Conservation (phyloP, 2,329 filamentous ascomycete species). For the Xylogone sp. region DNA sequence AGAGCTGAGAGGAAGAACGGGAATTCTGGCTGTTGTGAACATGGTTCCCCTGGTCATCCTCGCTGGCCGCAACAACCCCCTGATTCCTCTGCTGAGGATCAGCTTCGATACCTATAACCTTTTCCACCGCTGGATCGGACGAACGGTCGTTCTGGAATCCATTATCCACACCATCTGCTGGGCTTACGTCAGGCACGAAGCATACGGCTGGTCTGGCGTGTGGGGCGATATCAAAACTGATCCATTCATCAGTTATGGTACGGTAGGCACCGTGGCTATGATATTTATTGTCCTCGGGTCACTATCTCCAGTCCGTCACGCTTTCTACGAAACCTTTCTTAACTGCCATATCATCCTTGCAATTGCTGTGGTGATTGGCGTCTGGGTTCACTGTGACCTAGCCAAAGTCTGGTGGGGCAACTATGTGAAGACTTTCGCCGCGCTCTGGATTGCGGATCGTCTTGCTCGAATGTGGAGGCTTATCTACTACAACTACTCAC, state of each 20-base stretch:
- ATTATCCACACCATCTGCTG: slow-evolving; percentile 70
- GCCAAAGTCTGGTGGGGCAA: slow-evolving; percentile 62
- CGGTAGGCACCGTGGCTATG: slow-evolving; percentile 58
- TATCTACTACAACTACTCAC: slow-evolving; percentile 58
- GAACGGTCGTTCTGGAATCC: slow-evolving; percentile 67
- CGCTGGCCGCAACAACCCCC: slow-evolving; percentile 87
- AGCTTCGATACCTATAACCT: slow-evolving; percentile 97
- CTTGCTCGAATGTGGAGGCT: slow-evolving; percentile 59
- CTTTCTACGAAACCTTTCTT: slow-evolving; percentile 96
- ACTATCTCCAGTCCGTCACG: slow-evolving; percentile 78
- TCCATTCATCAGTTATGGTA: slow-evolving; percentile 62
- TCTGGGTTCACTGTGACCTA: slow-evolving; percentile 74
- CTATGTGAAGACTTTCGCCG: slow-evolving; percentile 70
- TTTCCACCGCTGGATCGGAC: slow-evolving; percentile 78
- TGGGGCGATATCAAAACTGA: slow-evolving; percentile 49
- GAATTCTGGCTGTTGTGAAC: slow-evolving; percentile 80
- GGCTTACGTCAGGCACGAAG: slow-evolving; percentile 66
- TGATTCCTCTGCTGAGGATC: slow-evolving; percentile 77
- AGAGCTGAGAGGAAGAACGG: slow-evolving; percentile 80
- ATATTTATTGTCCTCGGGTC: slow-evolving; percentile 65
- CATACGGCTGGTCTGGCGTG: slow-evolving; percentile 59
- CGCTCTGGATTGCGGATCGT: slow-evolving; percentile 76
- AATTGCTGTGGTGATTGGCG: slow-evolving; percentile 61
- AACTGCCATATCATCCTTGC: slow-evolving; percentile 79
- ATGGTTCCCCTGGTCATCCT: slow-evolving; percentile 89